These are phyloP conservation scores for Daedalea quercina DNA, from an alignment of 768 basidiomycete species.

Conservation along the genomic window DNA sequence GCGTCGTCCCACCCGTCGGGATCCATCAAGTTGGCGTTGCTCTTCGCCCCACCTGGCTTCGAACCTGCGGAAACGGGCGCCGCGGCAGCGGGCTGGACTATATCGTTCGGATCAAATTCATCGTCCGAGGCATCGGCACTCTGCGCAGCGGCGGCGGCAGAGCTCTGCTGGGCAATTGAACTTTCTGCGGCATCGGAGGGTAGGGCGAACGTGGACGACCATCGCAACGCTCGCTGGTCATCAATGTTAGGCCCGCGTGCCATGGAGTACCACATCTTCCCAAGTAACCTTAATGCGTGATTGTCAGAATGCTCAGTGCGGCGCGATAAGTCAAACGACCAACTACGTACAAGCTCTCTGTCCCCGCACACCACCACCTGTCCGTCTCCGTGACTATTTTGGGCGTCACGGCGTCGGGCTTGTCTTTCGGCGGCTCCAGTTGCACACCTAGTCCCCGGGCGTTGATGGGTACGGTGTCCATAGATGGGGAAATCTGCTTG, in stretches of 20 bases:
- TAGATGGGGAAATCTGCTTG: slow-evolving; percentile 2
- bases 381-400: neutral
- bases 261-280: slow-evolving; percentile 17
- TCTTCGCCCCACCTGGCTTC: neutral
- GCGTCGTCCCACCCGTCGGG: slow-evolving; percentile 2
- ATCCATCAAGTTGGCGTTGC: neutral
- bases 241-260: slow-evolving; percentile 17
- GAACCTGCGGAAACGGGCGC: neutral
- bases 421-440: neutral
- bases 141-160: neutral
- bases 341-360: slow-evolving; percentile 17
- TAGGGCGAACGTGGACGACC: slow-evolving; percentile 3
- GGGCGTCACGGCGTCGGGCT: neutral
- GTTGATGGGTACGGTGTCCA: slow-evolving; percentile 4
- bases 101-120: slow-evolving; percentile 14
- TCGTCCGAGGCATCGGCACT: slow-evolving; percentile 4
- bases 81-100: neutral
- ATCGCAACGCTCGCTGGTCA: slow-evolving; percentile 14
- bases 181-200: neutral
- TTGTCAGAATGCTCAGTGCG: neutral
- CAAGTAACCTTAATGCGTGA: slow-evolving; percentile 11
- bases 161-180: neutral
- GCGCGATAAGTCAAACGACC: neutral
- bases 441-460: slow-evolving; percentile 10
- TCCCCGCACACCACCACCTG: slow-evolving; percentile 19